Percentiles rank a stretch among this genome's conserved stretches.
These are phyloP conservation scores for Fusarium ramigenum DNA, from an alignment of 2,329 filamentous ascomycete genomes.

Conservation along the genomic window DNA sequence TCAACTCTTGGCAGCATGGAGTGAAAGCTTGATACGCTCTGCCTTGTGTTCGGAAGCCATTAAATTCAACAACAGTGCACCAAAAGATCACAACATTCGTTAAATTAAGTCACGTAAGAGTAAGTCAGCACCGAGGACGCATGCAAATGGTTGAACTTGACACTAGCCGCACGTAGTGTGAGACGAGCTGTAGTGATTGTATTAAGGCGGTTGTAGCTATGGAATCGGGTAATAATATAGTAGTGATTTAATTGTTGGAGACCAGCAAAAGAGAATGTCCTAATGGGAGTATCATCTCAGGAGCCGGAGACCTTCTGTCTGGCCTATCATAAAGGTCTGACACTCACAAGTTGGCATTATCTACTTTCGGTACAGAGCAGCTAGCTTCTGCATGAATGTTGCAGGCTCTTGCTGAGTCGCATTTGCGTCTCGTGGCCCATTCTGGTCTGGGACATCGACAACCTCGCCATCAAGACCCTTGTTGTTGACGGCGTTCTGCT, in stretches of 20 bases:
- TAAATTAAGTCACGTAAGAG: neutral
- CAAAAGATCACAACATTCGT: neutral
- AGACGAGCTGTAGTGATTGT: neutral
- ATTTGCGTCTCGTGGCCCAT: neutral
- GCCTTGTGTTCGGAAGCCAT: neutral
- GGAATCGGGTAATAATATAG: neutral
- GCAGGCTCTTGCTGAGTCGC: neutral
- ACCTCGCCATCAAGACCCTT: conserved; percentile 46
- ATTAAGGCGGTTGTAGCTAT: neutral
- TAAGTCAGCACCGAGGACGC: accelerated
- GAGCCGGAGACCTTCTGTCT: no score
- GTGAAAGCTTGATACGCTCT: neutral
- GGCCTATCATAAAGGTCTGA: accelerated
- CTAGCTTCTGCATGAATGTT: conserved; percentile 14
- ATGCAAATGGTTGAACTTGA: neutral
- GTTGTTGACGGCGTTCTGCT: conserved; percentile 49
- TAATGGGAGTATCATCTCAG: accelerated
- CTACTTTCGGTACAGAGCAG: conserved; percentile 20
- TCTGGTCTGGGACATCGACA: conserved; percentile 36
- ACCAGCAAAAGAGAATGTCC: accelerated
- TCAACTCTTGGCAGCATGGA: neutral
- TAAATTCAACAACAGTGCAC: neutral
- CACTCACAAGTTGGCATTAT: accelerated
- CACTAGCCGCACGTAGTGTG: neutral
- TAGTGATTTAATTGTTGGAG: neutral